These are phyloP conservation scores for Cytospora leucostoma DNA, from an alignment of 2,329 filamentous ascomycete genomes.

Conservation along the genomic window DNA sequence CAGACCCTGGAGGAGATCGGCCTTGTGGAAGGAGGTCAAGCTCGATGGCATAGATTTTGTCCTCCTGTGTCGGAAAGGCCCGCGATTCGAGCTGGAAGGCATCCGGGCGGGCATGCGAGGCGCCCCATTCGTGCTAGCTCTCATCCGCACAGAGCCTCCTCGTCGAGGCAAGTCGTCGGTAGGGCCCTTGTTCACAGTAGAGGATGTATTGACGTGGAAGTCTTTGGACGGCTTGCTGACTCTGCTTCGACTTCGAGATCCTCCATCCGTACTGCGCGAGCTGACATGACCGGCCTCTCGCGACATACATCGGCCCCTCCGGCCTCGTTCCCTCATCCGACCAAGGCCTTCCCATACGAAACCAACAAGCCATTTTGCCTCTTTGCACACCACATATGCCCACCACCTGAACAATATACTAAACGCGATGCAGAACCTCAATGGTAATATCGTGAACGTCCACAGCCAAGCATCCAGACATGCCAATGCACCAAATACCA, in stretches of 20 bases:
- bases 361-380: constrained; percentile 68
- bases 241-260: constrained; percentile 44
- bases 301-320: constrained; percentile 45
- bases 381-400: constrained; percentile 69
- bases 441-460: constrained; percentile 90
- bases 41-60: constrained; percentile 84
- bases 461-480: constrained; percentile 97
- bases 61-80: constrained; percentile 63
- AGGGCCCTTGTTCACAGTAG: not conserved
- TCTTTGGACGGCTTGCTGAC: constrained; percentile 28
- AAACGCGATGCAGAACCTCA: constrained; percentile 81
- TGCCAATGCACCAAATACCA: constrained; percentile 85
- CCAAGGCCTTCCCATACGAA: constrained; percentile 82
- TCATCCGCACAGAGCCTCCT: constrained; percentile 15
- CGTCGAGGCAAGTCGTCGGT: constrained; percentile 13
- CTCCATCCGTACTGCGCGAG: constrained; percentile 38
- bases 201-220: constrained; percentile 1
- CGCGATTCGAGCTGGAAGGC: constrained; percentile 37
- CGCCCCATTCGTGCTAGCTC: constrained; percentile 9
- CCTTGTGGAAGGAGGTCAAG: constrained; percentile 87
- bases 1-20: constrained; percentile 87
- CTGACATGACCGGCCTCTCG: constrained; percentile 33
- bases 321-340: constrained; percentile 69
- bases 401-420: constrained; percentile 79
- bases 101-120: constrained; percentile 27